Conservation (phyloP, 2,329 filamentous ascomycete genomes). For the Colletotrichum sp. region DNA sequence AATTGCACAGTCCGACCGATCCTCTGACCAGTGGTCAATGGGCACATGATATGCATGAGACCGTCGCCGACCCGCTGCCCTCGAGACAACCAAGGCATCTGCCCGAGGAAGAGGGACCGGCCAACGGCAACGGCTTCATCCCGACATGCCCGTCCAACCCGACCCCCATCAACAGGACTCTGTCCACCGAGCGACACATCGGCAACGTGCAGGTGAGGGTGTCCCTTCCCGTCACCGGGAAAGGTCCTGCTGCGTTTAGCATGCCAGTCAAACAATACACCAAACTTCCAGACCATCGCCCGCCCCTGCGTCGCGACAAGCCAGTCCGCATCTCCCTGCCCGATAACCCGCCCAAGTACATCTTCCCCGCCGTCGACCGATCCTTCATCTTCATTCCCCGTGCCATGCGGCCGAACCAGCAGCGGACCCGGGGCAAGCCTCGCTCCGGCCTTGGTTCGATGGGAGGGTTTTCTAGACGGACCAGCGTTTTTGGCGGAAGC, state of each 20-base stretch:
- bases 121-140: constrained; percentile 60
- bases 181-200: constrained; percentile 83
- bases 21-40: constrained; percentile 77
- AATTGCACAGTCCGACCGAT: constrained; percentile 55
- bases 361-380: constrained; percentile 86
- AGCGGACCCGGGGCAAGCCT: constrained; percentile 76
- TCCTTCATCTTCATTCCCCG: constrained; percentile 99
- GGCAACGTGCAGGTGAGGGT: constrained; percentile 88
- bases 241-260: constrained; percentile 72
- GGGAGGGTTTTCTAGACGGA: constrained; percentile 74
- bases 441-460: constrained; percentile 73
- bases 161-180: constrained; percentile 72
- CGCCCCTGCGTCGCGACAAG: constrained; percentile 92
- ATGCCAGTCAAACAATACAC: constrained; percentile 90
- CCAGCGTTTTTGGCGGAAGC: constrained; percentile 79
- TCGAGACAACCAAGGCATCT: constrained; percentile 47
- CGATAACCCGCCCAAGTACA: constrained; percentile 79
- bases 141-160: constrained; percentile 63
- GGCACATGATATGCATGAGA: constrained; percentile 95
- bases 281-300: constrained; percentile 91
- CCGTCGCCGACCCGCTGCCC: constrained; percentile 52
- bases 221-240: constrained; percentile 73
- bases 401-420: constrained; percentile 90
- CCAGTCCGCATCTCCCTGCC: constrained; percentile 94
- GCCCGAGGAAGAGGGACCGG: constrained; percentile 51